Evolutionary conservation across 2,329 filamentous ascomycete genomes (phyloP), one percentile per base, ranked within the genome.

Genomic region (Clonostachys rosea): DNA sequence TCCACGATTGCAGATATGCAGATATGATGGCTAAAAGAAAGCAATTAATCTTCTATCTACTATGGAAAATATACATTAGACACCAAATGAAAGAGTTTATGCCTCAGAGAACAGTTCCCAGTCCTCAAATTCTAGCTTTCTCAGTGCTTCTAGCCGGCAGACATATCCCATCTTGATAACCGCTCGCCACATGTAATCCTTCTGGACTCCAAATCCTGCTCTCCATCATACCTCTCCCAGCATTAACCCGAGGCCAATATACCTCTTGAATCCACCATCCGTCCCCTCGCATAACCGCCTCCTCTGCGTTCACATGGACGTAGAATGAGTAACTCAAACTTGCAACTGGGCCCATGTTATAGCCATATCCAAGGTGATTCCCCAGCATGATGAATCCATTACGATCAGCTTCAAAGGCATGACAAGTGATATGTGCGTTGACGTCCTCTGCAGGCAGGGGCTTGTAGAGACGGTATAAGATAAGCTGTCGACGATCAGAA

Each of bases 191-290:
- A 52, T 80, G 77, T 18, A 70, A 64, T 4, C 77, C 76, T 4
- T 59, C 53, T 0, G 77, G 76, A 49, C 75, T 80, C 77, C 77
- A 81, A 34, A 78, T 71, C 60, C 73, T 74, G 46, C 65, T 71
- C 57, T 73, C 64, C 50, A 80, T 59, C 43, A 75, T 65, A 3
- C 67, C 71, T 40, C 76, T 63, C 1, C 74, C 74, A 3, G 71
- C 68, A 18, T 62, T 70, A 4, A 70, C 63, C 18, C 76, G 60
- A 5, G 77, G 73, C 56, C 76, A 79, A 34, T 56, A 67, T 2
- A 65, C 64, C 56, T 81, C 77, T 56, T 78, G 74, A 14, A 80
- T 56, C 77, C 77, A 81, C 76, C 77, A 81, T 12, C 63, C 63
- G 4, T 66, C 61, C 5, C 64, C 65, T 6, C 60, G 55, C 71